Conservation (phyloP, 768 basidiomycete species). For the Lyophyllum decastes region DNA sequence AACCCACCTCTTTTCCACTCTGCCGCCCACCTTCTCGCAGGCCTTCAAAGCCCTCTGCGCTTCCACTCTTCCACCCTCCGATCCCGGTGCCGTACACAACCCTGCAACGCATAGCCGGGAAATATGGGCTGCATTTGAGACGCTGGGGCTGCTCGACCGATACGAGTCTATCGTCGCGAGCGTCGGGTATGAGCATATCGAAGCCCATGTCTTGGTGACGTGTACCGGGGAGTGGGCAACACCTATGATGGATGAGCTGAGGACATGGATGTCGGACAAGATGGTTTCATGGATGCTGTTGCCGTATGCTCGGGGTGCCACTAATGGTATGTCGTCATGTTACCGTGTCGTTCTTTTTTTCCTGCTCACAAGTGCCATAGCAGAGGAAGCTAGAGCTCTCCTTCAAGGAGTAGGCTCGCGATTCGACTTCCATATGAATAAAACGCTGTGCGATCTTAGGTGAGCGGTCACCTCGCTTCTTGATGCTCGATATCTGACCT, state of each 20-base stretch:
- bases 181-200: slow-evolving; percentile 87
- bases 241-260: slow-evolving; percentile 59
- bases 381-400: slow-evolving; percentile 71
- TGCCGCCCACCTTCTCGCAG: slow-evolving; percentile 66
- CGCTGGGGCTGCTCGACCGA: slow-evolving; percentile 75
- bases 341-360: neutral
- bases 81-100: slow-evolving; percentile 18
- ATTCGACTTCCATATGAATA: slow-evolving; percentile 93
- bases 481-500: neutral
- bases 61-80: slow-evolving; percentile 49
- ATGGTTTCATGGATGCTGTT: slow-evolving; percentile 86
- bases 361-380: slow-evolving; percentile 34
- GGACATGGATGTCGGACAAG: slow-evolving; percentile 77
- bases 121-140: slow-evolving; percentile 65
- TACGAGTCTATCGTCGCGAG: slow-evolving; percentile 83
- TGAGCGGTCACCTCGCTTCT: slow-evolving; percentile 29
- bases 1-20: slow-evolving; percentile 69
- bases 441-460: slow-evolving; percentile 87
- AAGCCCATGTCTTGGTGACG: slow-evolving; percentile 63
- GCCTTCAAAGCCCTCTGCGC: slow-evolving; percentile 72
- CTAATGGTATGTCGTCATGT: slow-evolving; percentile 43
- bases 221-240: slow-evolving; percentile 73
- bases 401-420: slow-evolving; percentile 77
- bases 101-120: slow-evolving; percentile 21
- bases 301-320: slow-evolving; percentile 72